Conservation (phyloP, 2,329 filamentous ascomycete species). For the Taxawa tesnikishii region DNA sequence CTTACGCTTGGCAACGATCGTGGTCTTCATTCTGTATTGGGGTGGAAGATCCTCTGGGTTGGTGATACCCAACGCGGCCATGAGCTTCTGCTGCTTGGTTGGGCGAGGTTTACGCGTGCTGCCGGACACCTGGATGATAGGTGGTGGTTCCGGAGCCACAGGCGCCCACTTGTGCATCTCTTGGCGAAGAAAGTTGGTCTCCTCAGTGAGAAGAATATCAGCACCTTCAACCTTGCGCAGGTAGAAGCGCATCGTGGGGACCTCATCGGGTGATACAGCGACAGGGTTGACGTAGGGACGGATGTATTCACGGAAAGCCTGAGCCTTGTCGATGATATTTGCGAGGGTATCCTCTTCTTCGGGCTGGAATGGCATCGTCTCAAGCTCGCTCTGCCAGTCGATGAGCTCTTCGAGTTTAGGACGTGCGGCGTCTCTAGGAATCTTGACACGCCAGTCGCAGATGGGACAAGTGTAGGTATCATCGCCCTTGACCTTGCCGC, state of each 20-base stretch:
- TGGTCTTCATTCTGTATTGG: constrained; percentile 65
- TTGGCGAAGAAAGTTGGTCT: constrained; percentile 97
- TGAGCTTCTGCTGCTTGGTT: constrained; percentile 92
- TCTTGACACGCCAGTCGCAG: constrained; percentile 94
- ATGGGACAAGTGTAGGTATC: constrained; percentile 98
- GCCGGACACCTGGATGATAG: constrained; percentile 72
- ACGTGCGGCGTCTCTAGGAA: constrained; percentile 87
- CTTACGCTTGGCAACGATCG: constrained; percentile 62
- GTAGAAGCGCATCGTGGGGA: constrained; percentile 85
- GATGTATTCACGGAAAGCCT: constrained; percentile 74
- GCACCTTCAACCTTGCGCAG: constrained; percentile 94
- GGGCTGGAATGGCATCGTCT: constrained; percentile 75
- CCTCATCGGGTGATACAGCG: constrained; percentile 64
- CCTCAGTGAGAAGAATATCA: constrained; percentile 78
- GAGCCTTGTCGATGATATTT: constrained; percentile 77
- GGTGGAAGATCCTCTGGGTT: constrained; percentile 85
- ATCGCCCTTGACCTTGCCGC: constrained; percentile 95
- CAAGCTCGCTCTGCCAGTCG: constrained; percentile 73
- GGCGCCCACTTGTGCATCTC: constrained; percentile 92
- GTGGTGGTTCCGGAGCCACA: constrained; percentile 74
- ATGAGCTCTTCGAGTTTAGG: constrained; percentile 88
- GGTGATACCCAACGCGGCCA: constrained; percentile 76
- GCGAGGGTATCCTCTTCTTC: constrained; percentile 82
- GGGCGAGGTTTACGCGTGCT: constrained; percentile 92
- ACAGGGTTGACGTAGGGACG: constrained; percentile 68